Conservation (phyloP, 202 grass and related monocot species). For the Setaria viridis region DNA sequence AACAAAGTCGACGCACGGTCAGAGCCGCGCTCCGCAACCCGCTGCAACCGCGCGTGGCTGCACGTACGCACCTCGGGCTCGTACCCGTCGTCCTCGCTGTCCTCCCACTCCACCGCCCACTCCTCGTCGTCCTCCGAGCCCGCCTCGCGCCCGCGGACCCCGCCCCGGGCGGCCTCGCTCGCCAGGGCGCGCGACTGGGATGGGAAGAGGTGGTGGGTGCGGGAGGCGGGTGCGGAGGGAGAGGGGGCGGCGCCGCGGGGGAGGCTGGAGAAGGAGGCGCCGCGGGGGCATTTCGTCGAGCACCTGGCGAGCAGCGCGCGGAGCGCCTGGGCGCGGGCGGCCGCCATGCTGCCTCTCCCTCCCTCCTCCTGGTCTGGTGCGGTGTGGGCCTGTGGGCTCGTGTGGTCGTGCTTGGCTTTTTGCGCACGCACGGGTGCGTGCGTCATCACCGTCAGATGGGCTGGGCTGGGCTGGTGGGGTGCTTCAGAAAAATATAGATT, state of each 20-base stretch:
- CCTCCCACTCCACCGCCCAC: conserved; percentile 59
- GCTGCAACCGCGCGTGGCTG: not conserved
- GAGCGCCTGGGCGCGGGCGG: conserved; percentile 21
- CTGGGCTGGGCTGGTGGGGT: too few species aligned
- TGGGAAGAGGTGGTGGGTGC: not conserved
- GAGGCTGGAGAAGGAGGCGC: conserved; percentile 16
- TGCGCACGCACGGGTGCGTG: too few species aligned
- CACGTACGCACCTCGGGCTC: conserved; percentile 54
- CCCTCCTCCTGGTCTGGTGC: too few species aligned
- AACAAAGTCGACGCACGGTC: not conserved
- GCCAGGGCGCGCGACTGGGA: conserved; percentile 29
- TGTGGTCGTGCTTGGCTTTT: too few species aligned
- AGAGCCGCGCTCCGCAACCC: not conserved
- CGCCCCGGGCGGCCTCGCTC: conserved; percentile 22
- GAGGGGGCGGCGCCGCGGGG: not conserved
- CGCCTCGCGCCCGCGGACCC: not conserved
- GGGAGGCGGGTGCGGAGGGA: not conserved
- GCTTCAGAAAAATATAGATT: too few species aligned
- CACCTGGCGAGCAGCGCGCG: conserved; percentile 49
- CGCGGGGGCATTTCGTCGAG: conserved; percentile 38
- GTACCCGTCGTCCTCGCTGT: conserved; percentile 59
- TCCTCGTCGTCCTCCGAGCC: not conserved
- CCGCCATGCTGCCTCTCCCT: conserved; percentile 22
- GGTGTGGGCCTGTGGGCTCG: too few species aligned
- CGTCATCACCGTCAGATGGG: too few species aligned